A percentile compares a stretch with the other conserved stretches of the same genome.
Evolutionary conservation across 2,329 filamentous ascomycete species (phyloP).

Genomic region (Colletotrichum musae): DNA sequence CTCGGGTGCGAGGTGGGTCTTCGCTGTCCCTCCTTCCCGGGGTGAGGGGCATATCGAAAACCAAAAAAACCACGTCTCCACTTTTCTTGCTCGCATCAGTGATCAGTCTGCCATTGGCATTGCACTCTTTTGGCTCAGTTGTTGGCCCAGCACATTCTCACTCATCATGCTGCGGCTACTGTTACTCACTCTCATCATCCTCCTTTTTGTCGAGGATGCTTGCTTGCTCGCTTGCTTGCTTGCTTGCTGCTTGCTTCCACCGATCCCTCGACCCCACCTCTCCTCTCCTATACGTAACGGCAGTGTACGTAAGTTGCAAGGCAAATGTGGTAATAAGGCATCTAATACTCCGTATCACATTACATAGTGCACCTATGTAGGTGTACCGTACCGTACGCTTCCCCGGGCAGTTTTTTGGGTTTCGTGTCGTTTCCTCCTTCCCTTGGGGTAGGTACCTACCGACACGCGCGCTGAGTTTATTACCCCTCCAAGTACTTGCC

Average conservation of each 20-base stretch:
- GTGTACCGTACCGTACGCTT: too few relatives aligned
- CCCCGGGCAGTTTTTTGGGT: neutral
- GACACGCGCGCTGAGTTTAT: neutral
- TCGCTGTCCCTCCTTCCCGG: slow-evolving; percentile 14
- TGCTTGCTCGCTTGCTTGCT: slow-evolving; percentile 10
- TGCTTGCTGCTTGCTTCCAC: slow-evolving; percentile 6
- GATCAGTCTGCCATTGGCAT: neutral
- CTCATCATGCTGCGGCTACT: slow-evolving; percentile 7
- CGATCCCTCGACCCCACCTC: neutral
- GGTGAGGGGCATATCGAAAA: slow-evolving; percentile 22
- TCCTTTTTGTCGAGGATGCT: neutral
- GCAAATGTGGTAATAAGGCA: too few relatives aligned
- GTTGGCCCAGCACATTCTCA: neutral
- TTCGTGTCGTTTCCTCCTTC: slow-evolving; percentile 4
- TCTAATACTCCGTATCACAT: too few relatives aligned
- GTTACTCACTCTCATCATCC: slow-evolving; percentile 4
- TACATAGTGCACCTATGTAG: too few relatives aligned
- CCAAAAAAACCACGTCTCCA: slow-evolving; percentile 24
- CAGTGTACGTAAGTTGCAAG: too few relatives aligned
- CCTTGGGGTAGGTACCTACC: too few relatives aligned
- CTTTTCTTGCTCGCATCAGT: slow-evolving; percentile 13
- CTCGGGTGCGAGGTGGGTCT: slow-evolving; percentile 4
- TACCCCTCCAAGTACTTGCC: neutral
- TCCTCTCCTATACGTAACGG: too few relatives aligned
- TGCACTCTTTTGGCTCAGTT: neutral